A percentile compares a stretch with the other conserved stretches of the same genome.
Conservation (phyloP, 169 alveolate genomes). For the Cryptosporidium andersoni region DNA sequence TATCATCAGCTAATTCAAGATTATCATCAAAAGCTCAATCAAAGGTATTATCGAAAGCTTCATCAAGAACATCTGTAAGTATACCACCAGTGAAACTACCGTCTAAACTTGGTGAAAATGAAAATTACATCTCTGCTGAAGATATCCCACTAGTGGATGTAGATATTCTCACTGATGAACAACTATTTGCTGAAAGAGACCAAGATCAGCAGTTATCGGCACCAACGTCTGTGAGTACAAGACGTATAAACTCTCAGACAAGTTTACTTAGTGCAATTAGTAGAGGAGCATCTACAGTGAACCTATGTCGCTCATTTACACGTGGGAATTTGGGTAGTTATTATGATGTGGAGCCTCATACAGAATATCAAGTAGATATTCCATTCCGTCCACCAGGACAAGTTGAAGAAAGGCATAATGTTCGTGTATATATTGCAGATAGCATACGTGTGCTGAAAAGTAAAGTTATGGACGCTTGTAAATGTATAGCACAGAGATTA, state of each 20-base stretch:
- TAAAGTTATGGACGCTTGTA: conserved; percentile 68
- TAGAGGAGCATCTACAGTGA: conserved; percentile 67
- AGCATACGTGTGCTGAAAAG: conserved; percentile 51
- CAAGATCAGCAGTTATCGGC: conserved; percentile 40
- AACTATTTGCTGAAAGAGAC: conserved; percentile 1
- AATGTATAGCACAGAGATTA: conserved; percentile 60
- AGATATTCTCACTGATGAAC: not conserved
- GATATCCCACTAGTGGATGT: conserved; percentile 9
- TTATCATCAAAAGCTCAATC: no score
- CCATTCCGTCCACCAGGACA: conserved; percentile 72
- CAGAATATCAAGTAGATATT: conserved; percentile 68
- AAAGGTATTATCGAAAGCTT: no score
- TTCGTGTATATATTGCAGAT: conserved; percentile 69
- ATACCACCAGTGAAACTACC: no score
- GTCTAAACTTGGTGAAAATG: not conserved
- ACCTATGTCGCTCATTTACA: conserved; percentile 57
- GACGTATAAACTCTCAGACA: conserved; percentile 61
- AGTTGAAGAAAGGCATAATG: conserved; percentile 66
- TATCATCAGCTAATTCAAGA: not conserved
- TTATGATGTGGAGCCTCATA: conserved; percentile 43
- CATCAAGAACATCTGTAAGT: no score
- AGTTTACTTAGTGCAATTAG: conserved; percentile 64
- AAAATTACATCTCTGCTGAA: not conserved
- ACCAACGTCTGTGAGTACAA: conserved; percentile 15
- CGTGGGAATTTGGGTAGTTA: conserved; percentile 63